Evolutionary conservation across 305 asterid genomes (phyloP).

Genomic region (Fraxinus baroniana): DNA sequence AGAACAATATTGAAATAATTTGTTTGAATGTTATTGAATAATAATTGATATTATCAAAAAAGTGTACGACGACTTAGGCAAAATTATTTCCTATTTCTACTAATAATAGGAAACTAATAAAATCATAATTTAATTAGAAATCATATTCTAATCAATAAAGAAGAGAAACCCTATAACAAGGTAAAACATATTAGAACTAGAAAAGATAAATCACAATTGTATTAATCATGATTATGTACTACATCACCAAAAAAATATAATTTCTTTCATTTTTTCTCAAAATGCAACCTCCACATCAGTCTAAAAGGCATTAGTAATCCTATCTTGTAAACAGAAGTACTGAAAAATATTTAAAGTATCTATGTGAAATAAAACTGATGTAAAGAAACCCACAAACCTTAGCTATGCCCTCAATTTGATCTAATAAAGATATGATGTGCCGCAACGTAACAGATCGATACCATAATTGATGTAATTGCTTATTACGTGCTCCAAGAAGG

Average conservation of each 20-base stretch:
- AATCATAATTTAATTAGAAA: too few species aligned
- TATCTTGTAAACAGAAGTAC: neutral
- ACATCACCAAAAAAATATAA: neutral
- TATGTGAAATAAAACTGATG: conserved; percentile 19
- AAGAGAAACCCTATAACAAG: too few species aligned
- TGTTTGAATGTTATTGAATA: too few species aligned
- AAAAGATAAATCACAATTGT: too few species aligned
- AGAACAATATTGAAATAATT: too few species aligned
- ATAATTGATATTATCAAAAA: too few species aligned
- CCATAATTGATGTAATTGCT: conserved; percentile 98
- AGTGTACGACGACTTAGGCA: too few species aligned
- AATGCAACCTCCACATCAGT: conserved; percentile 8
- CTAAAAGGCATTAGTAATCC: conserved; percentile 5
- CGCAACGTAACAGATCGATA: conserved; percentile 97
- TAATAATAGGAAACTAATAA: too few species aligned
- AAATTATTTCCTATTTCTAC: too few species aligned
- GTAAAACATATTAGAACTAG: too few species aligned
- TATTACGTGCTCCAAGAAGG: conserved; percentile 88
- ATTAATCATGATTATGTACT: too few species aligned
- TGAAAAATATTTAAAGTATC: neutral
- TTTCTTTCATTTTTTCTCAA: conserved; percentile 6
- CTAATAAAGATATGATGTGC: conserved; percentile 89
- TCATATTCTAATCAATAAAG: too few species aligned
- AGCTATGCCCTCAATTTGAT: conserved; percentile 98
- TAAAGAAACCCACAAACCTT: conserved; percentile 55